phyloP scores from a whole-genome alignment of 768 basidiomycete genomes.

The Agaricus bisporus region DNA sequence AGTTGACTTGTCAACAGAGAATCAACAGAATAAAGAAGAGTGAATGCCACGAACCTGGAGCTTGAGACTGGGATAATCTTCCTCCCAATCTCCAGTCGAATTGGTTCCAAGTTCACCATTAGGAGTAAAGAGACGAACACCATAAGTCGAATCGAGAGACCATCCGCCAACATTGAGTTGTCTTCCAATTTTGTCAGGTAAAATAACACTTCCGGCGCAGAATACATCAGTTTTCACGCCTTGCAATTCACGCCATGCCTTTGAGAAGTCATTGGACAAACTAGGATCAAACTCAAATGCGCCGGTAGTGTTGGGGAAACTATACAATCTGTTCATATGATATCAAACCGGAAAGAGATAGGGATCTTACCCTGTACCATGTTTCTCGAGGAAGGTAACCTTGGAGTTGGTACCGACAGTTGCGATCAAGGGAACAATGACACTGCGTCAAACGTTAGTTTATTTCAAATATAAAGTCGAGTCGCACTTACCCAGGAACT shows the following conservation, averaged over 20 bases:
- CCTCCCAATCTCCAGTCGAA: slow-evolving; percentile 77
- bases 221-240: slow-evolving; percentile 68
- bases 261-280: slow-evolving; percentile 38
- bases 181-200: slow-evolving; percentile 69
- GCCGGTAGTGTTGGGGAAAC: slow-evolving; percentile 61
- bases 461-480: slow-evolving; percentile 6
- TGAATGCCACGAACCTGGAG: slow-evolving; percentile 45
- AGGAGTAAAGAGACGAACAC: slow-evolving; percentile 68
- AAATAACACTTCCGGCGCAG: slow-evolving; percentile 66
- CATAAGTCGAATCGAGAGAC: slow-evolving; percentile 67
- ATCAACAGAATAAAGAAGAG: neutral
- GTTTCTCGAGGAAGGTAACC: slow-evolving; percentile 74
- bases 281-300: slow-evolving; percentile 73
- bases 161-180: slow-evolving; percentile 65
- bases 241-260: slow-evolving; percentile 75
- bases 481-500: slow-evolving; percentile 42
- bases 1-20: neutral
- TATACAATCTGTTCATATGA: slow-evolving; percentile 12
- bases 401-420: slow-evolving; percentile 80
- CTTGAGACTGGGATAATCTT: slow-evolving; percentile 48
- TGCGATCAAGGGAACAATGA: slow-evolving; percentile 67
- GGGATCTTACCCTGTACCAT: slow-evolving; percentile 46
- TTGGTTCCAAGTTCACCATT: slow-evolving; percentile 63
- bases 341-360: neutral
- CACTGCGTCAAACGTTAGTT: slow-evolving; percentile 27